Base-by-base conservation (phyloP, 2,329 filamentous ascomycete species). In the Ophiostoma sp. region DNA sequence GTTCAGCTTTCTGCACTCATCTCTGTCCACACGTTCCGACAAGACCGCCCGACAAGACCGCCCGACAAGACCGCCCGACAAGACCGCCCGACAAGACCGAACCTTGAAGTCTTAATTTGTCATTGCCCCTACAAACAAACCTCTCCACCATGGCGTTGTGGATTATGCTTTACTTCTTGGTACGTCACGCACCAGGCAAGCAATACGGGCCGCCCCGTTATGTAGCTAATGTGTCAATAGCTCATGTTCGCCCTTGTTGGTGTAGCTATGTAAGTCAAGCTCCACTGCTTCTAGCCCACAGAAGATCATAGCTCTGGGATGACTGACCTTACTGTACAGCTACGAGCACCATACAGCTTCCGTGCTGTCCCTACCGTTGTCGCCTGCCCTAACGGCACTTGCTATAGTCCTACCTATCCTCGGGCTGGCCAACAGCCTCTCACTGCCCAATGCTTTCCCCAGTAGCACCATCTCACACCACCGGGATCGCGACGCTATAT, bases 311-410 rank as follows among this genome's bases (percentile, higher is more conserved):
- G 5, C 7, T 4, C n/a, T 55, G 5, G 3, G 14, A 44, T 65
- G 18, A 38, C 60, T 63, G 16, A 42, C 36, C 27, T 6, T 16
- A 5, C 27, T 27, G 27, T 40, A 11, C 14, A 72, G 71, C 11
- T 72, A 72, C 60, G 71, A 73, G 36, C 68, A 70, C 66, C 67
- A 67, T 64, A 49, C n/a, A 7, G 58, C 69, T 9, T 5, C 64
- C 1, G 27, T 66, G 5, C 66, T 73, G 8, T 72, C 71, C 4
- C 70, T 73, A 27, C 72, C 72, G 8, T 66, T 71, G 42, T 64
- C 69, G 11, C 71, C 70, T 3, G 64, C 60, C 66, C 44, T 68
- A 18, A 55, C 55, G 52, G 65, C 18, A 55, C 49, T 70, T 4
- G 44, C 66, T 52, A 45, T 62, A 7, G 64, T 45, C 52, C 65